Evolutionary conservation across 2,329 filamentous ascomycete species (phyloP), one percentile per base, ranked within the genome.

Genomic region (Aspergillus caelatus): DNA sequence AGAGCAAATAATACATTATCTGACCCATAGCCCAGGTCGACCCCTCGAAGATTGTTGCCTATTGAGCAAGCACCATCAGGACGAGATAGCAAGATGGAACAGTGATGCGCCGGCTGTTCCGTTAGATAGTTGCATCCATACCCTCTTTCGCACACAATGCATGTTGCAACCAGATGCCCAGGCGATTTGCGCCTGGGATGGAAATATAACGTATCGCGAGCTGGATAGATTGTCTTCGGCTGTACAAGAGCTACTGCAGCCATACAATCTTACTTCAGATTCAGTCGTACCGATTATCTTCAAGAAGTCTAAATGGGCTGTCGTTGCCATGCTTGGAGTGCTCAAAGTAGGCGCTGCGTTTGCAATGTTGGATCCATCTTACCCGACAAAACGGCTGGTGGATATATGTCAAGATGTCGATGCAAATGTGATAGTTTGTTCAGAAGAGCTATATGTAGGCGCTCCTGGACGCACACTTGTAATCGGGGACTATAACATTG

Each of bases 351-450:
- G 68, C 2, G 71, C 68, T 28, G 67, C 68, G 2, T 73, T 74
- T 62, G 66, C 73, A 19, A 65, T 75, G 16, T 69, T 74, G 28
- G 75, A 74, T 53, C 67, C 72, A 23, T 69, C 65, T 6, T 66
- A 73, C 28, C 75, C 73, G 0, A 62, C 74, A 4, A 72, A 73
- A 12, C 74, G 80, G 8, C 69, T 81, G 19, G 71, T 73, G 6
- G 73, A 59, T 10, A 71, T 72, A 54, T 66, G 63, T 19, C 28
- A 58, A 4, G 64, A 70, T 36, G 57, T 67, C 12, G 60, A 64
- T 16, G 65, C 65, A 2, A 52, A 57, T 6, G 23, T 67, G 1
- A 60, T 70, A 12, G n/a, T 71, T 14, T 65, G 67, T 16, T 70
- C 69, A 7, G 10, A 14, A 23, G 21, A 34, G 19, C 32, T 14